A percentile compares a stretch with the other conserved stretches of the same genome.
Evolutionary conservation across 495 filamentous ascomycete genomes (phyloP).

Genomic region (Penicillium roqueforti): DNA sequence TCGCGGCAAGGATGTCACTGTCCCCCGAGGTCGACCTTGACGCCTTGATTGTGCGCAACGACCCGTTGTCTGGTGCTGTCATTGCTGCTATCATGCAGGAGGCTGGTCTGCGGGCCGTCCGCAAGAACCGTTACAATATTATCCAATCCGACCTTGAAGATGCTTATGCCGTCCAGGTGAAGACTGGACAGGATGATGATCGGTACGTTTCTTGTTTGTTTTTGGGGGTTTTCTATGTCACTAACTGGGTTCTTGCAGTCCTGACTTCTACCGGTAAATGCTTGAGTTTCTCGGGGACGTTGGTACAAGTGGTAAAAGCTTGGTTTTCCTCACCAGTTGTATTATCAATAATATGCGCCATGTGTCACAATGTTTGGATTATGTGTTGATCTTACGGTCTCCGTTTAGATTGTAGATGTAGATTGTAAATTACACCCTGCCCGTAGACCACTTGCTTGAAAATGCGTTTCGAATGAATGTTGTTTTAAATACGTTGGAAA

Average conservation of each 20-base stretch:
- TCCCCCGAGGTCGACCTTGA: conserved; percentile 95
- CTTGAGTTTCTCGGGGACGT: not conserved
- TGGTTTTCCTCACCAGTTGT: conserved; percentile 28
- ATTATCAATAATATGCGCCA: conserved; percentile 36
- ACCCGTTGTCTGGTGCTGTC: conserved; percentile 89
- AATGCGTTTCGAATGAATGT: not conserved
- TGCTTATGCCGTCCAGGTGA: conserved; percentile 92
- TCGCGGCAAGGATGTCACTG: conserved; percentile 93
- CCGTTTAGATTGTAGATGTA: not conserved
- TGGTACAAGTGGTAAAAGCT: conserved; percentile 24
- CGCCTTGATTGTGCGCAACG: conserved; percentile 90
- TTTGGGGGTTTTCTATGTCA: conserved; percentile 1
- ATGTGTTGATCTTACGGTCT: conserved; percentile 2
- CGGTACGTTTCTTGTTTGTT: conserved; percentile 35
- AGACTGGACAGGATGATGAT: conserved; percentile 71
- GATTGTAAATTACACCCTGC: not conserved
- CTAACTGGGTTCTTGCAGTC: conserved; percentile 31
- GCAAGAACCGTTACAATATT: conserved; percentile 99
- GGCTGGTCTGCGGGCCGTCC: conserved; percentile 87
- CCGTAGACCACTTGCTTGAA: not conserved
- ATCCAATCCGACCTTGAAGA: conserved; percentile 95
- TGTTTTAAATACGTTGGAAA: not conserved
- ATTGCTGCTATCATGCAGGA: conserved; percentile 99
- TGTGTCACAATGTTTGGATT: conserved; percentile 23
- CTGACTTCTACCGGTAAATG: conserved; percentile 55